Evolutionary conservation across 2,329 filamentous ascomycete genomes (phyloP), one percentile per base, ranked within the genome.

Genomic region (Clarireedia paspali): DNA sequence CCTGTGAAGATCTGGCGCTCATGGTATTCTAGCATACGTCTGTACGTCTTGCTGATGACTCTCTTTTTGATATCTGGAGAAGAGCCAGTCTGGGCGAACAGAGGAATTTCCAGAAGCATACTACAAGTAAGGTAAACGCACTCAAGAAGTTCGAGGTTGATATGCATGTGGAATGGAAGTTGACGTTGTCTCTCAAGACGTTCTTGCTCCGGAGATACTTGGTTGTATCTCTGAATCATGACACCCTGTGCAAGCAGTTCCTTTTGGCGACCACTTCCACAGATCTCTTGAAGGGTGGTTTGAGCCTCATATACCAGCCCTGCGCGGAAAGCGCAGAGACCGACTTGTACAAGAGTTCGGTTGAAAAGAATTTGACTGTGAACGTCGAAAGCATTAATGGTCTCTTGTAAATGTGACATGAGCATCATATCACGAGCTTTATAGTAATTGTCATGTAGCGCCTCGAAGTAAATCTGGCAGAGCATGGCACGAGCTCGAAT

Each of bases 131-230:
- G 82, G 77, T 99, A 99, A 60, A 97, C 92, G 70, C 94, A 97
- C 77, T 99, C 94, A 40, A 99, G 83, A 55, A 99, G 83, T 74
- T 99, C 94, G 52, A 99, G 82, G 79, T 99, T 99, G 80, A 99
- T 99, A 81, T 99, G 94, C 91, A 99, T 96, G 79, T 99, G 94
- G 85, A 99, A 99, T 39, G 94, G 94, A 64, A 99, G 82, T 76
- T 99, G 94, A 67, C 94, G 87, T 76, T 97, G 92, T 71, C 94
- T 89, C 78, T 99, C 94, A 40, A 97, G 82, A 63, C 92, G 89
- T 77, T 99, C 94, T 75, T 99, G 94, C 75, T 99, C 94, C 17
- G 94, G 94, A 38, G 91, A 94, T 60, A 99, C 94, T 69, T 96
- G 91, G 67, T 84, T 92, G 77, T 91, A 99, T 65, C 94, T 84